Conservation (phyloP, 768 basidiomycete species). For the Panaeolus papilionaceus region DNA sequence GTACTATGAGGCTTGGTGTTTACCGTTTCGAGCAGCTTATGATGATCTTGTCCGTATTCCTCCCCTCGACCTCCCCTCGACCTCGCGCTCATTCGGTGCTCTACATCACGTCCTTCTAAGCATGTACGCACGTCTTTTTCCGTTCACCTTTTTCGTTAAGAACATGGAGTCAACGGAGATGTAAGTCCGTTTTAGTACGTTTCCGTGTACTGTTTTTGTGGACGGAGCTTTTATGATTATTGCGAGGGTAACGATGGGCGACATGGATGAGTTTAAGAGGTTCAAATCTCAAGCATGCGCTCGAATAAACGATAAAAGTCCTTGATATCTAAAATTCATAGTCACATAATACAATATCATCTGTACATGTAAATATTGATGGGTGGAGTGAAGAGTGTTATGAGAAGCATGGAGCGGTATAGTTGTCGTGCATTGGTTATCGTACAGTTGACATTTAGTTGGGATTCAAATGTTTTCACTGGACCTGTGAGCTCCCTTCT, state of each 20-base stretch:
- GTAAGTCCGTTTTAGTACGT: not conserved
- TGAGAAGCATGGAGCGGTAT: not conserved
- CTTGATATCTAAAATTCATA: too few species aligned
- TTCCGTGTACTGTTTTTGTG: not conserved
- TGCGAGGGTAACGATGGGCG: not conserved
- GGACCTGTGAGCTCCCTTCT: too few species aligned
- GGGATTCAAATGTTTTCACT: too few species aligned
- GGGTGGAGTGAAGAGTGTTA: not conserved
- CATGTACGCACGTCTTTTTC: not conserved
- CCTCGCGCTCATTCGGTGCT: constrained; percentile 6
- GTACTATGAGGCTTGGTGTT: not conserved
- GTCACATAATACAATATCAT: too few species aligned
- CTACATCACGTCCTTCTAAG: not conserved
- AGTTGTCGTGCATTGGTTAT: too few species aligned
- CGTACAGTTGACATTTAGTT: too few species aligned
- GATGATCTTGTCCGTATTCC: not conserved
- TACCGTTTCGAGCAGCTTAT: not conserved
- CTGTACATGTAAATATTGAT: not conserved
- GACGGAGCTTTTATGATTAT: not conserved
- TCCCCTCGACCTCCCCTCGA: not conserved
- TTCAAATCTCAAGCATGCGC: too few species aligned
- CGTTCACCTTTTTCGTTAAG: not conserved
- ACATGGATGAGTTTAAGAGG: too few species aligned
- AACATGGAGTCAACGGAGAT: not conserved
- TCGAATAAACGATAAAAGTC: too few species aligned